A percentile compares a stretch with the other conserved stretches of the same genome.
Conservation (phyloP, 176 grass and related monocot species). For the Guadua angustifolia region DNA sequence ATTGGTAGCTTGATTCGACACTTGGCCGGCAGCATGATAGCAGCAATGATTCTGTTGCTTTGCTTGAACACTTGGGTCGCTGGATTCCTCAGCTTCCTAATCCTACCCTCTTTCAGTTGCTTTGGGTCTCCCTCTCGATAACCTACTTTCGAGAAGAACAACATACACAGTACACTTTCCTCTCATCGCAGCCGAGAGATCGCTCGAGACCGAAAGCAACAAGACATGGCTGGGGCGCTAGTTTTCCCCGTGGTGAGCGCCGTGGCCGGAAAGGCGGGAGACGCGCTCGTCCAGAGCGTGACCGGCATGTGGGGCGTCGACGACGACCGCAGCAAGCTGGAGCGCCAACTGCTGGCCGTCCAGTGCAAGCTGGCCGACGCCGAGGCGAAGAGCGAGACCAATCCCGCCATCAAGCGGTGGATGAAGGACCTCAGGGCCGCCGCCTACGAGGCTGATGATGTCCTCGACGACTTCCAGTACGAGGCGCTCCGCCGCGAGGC, state of each 20-base stretch:
- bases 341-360: not conserved
- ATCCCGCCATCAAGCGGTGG: not conserved
- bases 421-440: not conserved
- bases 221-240: not conserved
- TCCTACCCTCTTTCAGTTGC: no score
- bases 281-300: not conserved
- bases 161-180: no score
- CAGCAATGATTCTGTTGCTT: no score
- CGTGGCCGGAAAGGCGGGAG: not conserved
- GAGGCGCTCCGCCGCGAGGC: conserved; percentile 22
- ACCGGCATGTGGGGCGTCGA: not conserved
- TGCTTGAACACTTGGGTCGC: no score
- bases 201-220: no score
- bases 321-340: not conserved
- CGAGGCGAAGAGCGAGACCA: not conserved
- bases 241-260: not conserved
- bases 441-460: conserved; percentile 17
- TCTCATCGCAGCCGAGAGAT: no score
- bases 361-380: not conserved
- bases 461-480: conserved; percentile 3
- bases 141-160: no score
- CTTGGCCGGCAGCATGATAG: no score
- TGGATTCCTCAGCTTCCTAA: no score
- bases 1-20: no score
- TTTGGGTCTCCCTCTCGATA: no score